Percentiles rank a stretch among this genome's conserved stretches.
Evolutionary conservation across 2,329 filamentous ascomycete genomes (phyloP).

Genomic region (Diaporthe sp.): DNA sequence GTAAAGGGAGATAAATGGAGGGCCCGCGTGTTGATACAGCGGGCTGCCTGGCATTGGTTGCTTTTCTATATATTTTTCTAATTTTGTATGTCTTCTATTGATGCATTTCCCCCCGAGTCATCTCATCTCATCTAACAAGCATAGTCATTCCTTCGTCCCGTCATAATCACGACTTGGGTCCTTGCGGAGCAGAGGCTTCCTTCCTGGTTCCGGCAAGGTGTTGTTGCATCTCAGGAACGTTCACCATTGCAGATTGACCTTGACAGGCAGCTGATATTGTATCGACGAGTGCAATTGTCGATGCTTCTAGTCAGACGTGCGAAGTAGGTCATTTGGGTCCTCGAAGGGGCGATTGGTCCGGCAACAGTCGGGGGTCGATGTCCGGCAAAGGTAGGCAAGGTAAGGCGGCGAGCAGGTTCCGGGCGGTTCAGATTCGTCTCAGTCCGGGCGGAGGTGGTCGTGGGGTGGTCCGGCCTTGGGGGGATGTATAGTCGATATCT

Average conservation of each 20-base stretch:
- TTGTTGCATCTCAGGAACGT: not conserved
- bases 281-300: constrained; percentile 15
- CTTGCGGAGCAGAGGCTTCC: not conserved
- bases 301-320: constrained; percentile 9
- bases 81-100: not conserved
- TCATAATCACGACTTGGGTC: not conserved
- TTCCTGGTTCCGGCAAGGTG: not conserved
- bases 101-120: too few relatives aligned
- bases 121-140: not conserved
- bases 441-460: constrained; percentile 18
- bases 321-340: not conserved
- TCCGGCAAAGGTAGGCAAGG: constrained; percentile 11
- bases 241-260: not conserved
- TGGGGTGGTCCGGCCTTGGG: not conserved
- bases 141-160: not conserved
- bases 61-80: constrained; percentile 6
- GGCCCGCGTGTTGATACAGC: not conserved
- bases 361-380: not conserved
- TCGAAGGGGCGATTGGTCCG: constrained; percentile 26
- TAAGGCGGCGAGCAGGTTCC: not conserved
- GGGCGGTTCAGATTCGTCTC: constrained; percentile 9
- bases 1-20: not conserved
- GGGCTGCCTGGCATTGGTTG: not conserved
- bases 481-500: not conserved
- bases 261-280: constrained; percentile 4